phyloP scores from a whole-genome alignment of 1,139 yeast genomes.

The Citeromyces siamensis region DNA sequence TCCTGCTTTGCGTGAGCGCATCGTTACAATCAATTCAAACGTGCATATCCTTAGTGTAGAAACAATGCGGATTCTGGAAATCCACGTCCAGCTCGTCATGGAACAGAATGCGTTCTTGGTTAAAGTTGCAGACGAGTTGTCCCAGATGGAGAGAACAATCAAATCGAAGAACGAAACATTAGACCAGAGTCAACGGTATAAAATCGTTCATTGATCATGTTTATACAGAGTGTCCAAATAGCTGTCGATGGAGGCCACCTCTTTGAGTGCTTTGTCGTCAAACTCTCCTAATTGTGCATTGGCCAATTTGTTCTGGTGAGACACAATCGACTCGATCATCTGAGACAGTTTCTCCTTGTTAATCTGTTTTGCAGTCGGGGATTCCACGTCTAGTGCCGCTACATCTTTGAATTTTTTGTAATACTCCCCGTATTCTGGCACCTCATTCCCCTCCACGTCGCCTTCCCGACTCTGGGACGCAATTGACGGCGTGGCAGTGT shows the following conservation, averaged over 20 bases:
- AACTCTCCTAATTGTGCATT: conserved; percentile 4
- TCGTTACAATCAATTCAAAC: not conserved
- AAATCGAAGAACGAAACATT: not conserved
- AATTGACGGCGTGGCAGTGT: not conserved
- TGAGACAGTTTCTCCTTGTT: conserved; percentile 3
- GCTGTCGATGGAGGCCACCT: not conserved
- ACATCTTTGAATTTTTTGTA: conserved; percentile 3
- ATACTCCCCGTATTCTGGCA: no score
- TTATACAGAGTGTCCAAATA: not conserved
- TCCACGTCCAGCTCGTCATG: conserved; percentile 2
- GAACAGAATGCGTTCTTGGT: conserved; percentile 5
- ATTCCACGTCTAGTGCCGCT: conserved; percentile 4
- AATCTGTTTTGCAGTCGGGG: not conserved
- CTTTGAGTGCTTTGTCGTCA: not conserved
- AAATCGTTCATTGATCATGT: not conserved
- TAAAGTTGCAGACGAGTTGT: not conserved
- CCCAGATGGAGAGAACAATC: not conserved
- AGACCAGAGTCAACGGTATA: not conserved
- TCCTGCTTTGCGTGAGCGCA: not conserved
- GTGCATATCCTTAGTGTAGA: not conserved
- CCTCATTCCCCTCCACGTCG: not conserved
- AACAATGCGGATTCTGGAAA: conserved; percentile 6
- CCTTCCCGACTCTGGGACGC: not conserved
- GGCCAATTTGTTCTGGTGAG: not conserved
- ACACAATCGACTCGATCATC: conserved; percentile 1